Evolutionary conservation across 805 yeast species (phyloP), one percentile per base, ranked within the genome.

Genomic region (Myxozyma monticola): DNA sequence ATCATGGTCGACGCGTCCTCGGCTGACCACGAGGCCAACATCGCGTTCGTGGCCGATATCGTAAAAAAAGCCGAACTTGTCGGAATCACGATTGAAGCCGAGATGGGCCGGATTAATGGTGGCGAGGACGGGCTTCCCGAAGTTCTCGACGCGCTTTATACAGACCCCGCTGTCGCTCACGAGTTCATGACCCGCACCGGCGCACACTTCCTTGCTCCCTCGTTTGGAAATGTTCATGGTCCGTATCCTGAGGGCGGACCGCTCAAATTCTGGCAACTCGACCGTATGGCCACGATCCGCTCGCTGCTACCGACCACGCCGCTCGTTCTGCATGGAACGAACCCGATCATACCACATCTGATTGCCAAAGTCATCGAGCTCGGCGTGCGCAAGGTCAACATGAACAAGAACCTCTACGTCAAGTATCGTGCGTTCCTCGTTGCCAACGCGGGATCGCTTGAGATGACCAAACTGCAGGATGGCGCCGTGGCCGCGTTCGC

Each of bases 1-100:
- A 68, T 68, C 31, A 68, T 69, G 71, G 66, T 69, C 9, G 73
- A 69, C 53, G 68, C 68, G 63, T 66, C 71, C 1, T 65, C 62
- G 31, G 65, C 65, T 24, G 69, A 67, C 31, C 66, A 64, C 40
- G 65, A 65, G 40, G 68, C 65, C 34, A 67, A 66, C 52, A 48
- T 67, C 26, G 36, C 45, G 22, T 57, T 54, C 29, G 68, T 69
- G 14, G 56, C 57, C 44, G 60, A 64, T 37, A 51, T 68, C 26
- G 71, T 67, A 17, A 56, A 44, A 25, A 52, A 56, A 20, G 69
- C 70, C 37, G 60, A 62, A 33, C 21, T 18, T 15, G 56, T 60
- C 42, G 56, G 62, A 8, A 66, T 61, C 31, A 65, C 70, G 1
- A 68, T 69, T 2, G 72, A 68, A 46, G 71, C 71, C 0, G 72